Conservation (phyloP, 208 protist species). For the Trypanosomatidae sp. region DNA sequence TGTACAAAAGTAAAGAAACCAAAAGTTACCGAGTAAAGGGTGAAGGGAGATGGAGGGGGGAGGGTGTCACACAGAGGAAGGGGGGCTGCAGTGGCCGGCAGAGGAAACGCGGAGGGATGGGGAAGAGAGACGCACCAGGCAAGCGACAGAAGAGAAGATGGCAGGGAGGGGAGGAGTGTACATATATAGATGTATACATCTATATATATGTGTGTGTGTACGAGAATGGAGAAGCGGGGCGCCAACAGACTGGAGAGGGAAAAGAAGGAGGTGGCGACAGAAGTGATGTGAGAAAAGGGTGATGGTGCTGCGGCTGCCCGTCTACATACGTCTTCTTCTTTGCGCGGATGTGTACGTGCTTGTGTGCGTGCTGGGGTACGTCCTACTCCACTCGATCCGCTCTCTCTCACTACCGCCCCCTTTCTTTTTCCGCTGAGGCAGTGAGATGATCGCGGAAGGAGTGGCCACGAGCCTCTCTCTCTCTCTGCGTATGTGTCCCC, state of each 20-base stretch:
- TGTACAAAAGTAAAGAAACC: not conserved
- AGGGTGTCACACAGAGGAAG: not conserved
- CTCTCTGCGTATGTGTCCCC: not conserved
- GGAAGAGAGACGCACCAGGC: not conserved
- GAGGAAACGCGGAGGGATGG: not conserved
- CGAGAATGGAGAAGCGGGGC: not conserved
- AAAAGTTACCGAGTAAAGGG: not conserved
- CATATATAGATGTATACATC: not conserved
- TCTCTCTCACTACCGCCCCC: not conserved
- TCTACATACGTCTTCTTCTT: not conserved
- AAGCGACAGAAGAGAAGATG: not conserved
- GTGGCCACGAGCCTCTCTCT: not conserved
- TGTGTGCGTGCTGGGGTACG: not conserved
- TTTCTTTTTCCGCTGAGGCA: not conserved
- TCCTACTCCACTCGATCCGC: not conserved
- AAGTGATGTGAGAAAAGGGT: conserved; percentile 15
- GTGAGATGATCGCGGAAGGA: not conserved
- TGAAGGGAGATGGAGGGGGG: not conserved
- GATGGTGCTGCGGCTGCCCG: not conserved
- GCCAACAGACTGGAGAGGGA: not conserved
- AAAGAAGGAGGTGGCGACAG: not conserved
- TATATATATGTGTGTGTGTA: conserved; percentile 7
- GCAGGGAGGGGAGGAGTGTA: not conserved
- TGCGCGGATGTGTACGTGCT: not conserved
- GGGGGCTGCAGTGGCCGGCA: not conserved